These are phyloP conservation scores for Dipodascopsis tothii DNA, from an alignment of 805 yeast species.

Conservation along the genomic window DNA sequence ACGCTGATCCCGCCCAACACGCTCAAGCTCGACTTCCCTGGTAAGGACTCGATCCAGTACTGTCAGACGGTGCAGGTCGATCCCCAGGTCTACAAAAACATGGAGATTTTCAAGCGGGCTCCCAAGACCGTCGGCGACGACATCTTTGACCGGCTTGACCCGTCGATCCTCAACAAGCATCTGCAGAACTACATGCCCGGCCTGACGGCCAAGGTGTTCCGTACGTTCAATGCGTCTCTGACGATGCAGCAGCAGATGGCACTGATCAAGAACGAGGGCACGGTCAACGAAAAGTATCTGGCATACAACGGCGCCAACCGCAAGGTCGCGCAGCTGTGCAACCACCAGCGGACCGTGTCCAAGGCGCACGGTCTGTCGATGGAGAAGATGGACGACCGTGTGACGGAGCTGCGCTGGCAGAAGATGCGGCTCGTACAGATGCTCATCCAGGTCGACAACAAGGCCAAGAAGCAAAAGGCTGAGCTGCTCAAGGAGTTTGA, in stretches of 20 bases:
- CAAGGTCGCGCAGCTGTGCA: conserved; percentile 91
- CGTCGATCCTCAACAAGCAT: conserved; percentile 72
- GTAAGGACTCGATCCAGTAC: conserved; percentile 89
- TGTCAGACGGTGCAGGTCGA: conserved; percentile 91
- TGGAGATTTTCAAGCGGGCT: conserved; percentile 74
- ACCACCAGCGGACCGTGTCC: conserved; percentile 89
- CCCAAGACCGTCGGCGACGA: conserved; percentile 92
- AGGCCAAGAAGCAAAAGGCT: conserved; percentile 42
- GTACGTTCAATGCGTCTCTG: conserved; percentile 93
- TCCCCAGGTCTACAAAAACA: conserved; percentile 81
- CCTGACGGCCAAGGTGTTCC: conserved; percentile 90
- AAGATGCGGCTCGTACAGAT: conserved; percentile 65
- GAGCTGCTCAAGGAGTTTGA: conserved; percentile 61
- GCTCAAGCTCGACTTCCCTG: conserved; percentile 84
- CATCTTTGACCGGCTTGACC: conserved; percentile 83
- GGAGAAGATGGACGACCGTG: conserved; percentile 65
- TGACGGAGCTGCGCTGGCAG: conserved; percentile 80
- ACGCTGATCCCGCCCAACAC: conserved; percentile 76
- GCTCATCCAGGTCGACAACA: conserved; percentile 58
- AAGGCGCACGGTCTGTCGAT: conserved; percentile 78
- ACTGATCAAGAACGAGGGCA: conserved; percentile 74
- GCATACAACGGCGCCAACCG: conserved; percentile 91
- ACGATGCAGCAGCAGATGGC: conserved; percentile 95
- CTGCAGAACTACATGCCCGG: conserved; percentile 88
- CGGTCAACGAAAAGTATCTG: conserved; percentile 79